These are phyloP conservation scores for Rosa lucieae DNA, from an alignment of 306 rosid species.

Conservation along the genomic window DNA sequence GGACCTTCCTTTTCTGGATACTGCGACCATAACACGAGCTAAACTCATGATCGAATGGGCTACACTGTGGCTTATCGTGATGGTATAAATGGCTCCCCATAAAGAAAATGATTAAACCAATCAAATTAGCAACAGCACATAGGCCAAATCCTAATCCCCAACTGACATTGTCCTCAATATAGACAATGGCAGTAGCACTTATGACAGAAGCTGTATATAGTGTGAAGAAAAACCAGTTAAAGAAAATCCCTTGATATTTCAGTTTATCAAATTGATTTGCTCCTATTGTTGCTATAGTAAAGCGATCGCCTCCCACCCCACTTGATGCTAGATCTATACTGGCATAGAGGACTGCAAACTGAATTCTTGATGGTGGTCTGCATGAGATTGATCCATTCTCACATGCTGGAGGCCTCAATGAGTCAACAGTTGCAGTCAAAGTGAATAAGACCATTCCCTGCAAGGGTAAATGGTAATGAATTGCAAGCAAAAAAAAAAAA, in stretches of 20 bases:
- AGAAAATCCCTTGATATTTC: slow-evolving; percentile 32
- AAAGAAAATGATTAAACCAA: slow-evolving; percentile 26
- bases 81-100: slow-evolving; percentile 37
- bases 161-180: slow-evolving; percentile 39
- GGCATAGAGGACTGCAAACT: slow-evolving; percentile 31
- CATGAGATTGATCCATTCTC: slow-evolving; percentile 29
- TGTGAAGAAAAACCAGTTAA: slow-evolving; percentile 47
- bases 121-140: slow-evolving; percentile 15
- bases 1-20: slow-evolving; percentile 37
- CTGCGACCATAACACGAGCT: slow-evolving; percentile 41
- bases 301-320: slow-evolving; percentile 51
- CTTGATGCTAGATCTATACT: slow-evolving; percentile 24
- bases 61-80: slow-evolving; percentile 27
- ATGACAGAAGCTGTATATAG: slow-evolving; percentile 10
- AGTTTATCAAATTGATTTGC: slow-evolving; percentile 45
- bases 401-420: slow-evolving; percentile 40
- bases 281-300: slow-evolving; percentile 40
- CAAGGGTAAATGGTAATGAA: neutral
- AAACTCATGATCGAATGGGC: slow-evolving; percentile 26
- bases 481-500: neutral
- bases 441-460: slow-evolving; percentile 39
- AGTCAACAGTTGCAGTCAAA: slow-evolving; percentile 32
- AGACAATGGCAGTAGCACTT: slow-evolving; percentile 31
- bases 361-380: slow-evolving; percentile 24
- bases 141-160: slow-evolving; percentile 44